Evolutionary conservation across 495 filamentous ascomycete genomes (phyloP), one percentile per base, ranked within the genome.

Genomic region (Jackrogersella multiformis): DNA sequence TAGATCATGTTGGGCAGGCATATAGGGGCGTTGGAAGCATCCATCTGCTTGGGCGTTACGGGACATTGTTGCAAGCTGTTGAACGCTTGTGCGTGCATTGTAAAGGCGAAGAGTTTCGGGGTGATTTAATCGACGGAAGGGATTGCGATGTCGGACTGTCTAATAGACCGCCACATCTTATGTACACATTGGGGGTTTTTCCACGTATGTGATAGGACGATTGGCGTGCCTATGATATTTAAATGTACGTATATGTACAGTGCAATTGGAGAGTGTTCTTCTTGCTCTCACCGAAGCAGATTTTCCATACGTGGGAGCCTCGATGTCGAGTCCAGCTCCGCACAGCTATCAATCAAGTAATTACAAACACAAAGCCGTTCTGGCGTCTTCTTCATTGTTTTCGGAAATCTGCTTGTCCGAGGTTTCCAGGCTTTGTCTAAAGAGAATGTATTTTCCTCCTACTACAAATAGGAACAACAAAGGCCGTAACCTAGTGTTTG

Each of bases 11-110:
- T n/a, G 7, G 52, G 38, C 45, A 69, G 52, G 38, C 45, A 69
- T 68, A 28, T 18, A 15, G 9, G 45, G 16, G 45, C 21, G 45
- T 59, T 56, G 16, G 16, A 18, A 51, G 66, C 66, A 64, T 69
- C 64, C 66, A 64, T 69, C 64, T 35, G 46, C 44, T 30, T 64
- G 59, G 59, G 66, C 60, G 45, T 64, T 56, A 35, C 15, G 38
- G 45, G 38, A 61, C 20, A n/a, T 5, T 28, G 24, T 44, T 46
- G 12, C 42, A 52, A 51, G 28, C 36, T 38, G 9, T 53, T 46
- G 3, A 24, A 44, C 12, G n/a, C 36, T 52, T 36, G 38, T 20
- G 36, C 13, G 30, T 23, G 26, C 36, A 32, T 2, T 30, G 39
- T 15, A 46, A 26, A 8, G 13, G 21, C 30, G 18, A 54, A 38